Conservation (phyloP, 306 rosid genomes). For the Abrus pulchellus region DNA sequence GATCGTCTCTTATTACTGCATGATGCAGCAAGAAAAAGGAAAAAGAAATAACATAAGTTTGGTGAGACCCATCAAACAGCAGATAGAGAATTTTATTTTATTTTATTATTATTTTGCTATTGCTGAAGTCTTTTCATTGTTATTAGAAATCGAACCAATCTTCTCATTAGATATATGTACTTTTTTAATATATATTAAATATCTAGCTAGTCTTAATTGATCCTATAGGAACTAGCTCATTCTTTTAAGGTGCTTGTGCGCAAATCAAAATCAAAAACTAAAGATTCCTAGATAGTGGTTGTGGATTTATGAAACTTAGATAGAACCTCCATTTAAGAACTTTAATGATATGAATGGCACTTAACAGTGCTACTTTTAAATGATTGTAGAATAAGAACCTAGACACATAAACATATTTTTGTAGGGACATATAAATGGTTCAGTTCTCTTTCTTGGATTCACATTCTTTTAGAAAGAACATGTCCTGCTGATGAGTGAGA, state of each 20-base stretch:
- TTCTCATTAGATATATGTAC: slow-evolving; percentile 26
- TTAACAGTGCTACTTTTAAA: slow-evolving; percentile 48
- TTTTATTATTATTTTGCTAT: neutral
- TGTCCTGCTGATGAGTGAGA: slow-evolving; percentile 33
- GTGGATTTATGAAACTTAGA: slow-evolving; percentile 39
- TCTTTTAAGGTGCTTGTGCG: slow-evolving; percentile 20
- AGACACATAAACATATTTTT: slow-evolving; percentile 33
- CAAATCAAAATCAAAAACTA: slow-evolving; percentile 8
- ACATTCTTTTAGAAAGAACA: slow-evolving; percentile 52
- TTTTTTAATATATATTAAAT: neutral
- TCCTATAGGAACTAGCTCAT: slow-evolving; percentile 2
- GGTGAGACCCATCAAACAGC: neutral
- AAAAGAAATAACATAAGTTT: too few species aligned
- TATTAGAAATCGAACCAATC: neutral
- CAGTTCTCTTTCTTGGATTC: slow-evolving; percentile 48
- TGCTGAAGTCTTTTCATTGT: slow-evolving; percentile 18
- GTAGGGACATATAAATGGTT: slow-evolving; percentile 39
- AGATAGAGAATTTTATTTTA: neutral
- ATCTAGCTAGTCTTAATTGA: slow-evolving; percentile 17
- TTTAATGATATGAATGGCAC: slow-evolving; percentile 46
- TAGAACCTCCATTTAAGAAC: slow-evolving; percentile 35
- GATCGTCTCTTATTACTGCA: neutral
- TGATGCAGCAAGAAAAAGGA: neutral
- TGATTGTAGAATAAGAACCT: slow-evolving; percentile 61
- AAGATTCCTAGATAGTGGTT: slow-evolving; percentile 50